These are phyloP conservation scores for Ziziphus jujuba DNA, from an alignment of 306 rosid genomes.

Conservation along the genomic window DNA sequence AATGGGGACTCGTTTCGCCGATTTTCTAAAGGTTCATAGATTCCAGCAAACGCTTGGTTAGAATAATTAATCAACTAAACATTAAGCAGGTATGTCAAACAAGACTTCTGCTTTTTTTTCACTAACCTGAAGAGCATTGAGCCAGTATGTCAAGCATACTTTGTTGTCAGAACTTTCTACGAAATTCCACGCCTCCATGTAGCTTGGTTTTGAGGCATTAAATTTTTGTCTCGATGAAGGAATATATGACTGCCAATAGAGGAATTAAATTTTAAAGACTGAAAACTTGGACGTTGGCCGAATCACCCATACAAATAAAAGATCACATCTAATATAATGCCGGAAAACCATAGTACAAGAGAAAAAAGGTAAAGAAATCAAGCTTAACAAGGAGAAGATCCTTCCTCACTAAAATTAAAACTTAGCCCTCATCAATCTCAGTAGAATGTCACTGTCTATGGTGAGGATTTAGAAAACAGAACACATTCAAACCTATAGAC, in stretches of 20 bases:
- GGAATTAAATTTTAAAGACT: slow-evolving; percentile 36
- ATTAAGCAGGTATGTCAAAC: too few species aligned
- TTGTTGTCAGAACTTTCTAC: slow-evolving; percentile 55
- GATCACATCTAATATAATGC: too few species aligned
- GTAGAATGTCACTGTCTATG: too few species aligned
- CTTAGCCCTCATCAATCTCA: too few species aligned
- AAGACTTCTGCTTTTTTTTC: neutral
- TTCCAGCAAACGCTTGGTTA: neutral
- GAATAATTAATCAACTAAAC: too few species aligned
- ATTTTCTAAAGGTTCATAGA: slow-evolving; percentile 58
- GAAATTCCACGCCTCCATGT: slow-evolving; percentile 99
- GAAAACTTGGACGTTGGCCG: too few species aligned
- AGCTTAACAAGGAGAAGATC: too few species aligned
- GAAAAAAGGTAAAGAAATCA: too few species aligned
- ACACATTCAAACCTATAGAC: slow-evolving; percentile 62
- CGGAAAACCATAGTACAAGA: too few species aligned
- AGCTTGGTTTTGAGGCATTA: slow-evolving; percentile 86
- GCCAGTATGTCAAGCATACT: slow-evolving; percentile 92
- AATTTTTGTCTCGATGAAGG: slow-evolving; percentile 83
- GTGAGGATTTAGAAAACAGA: slow-evolving; percentile 37
- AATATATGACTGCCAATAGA: slow-evolving; percentile 84
- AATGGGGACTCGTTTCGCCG: slow-evolving; percentile 56
- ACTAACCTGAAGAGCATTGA: slow-evolving; percentile 86
- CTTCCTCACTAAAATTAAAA: too few species aligned
- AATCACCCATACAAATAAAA: too few species aligned